Evolutionary conservation across 306 rosid genomes (phyloP), one percentile per base, ranked within the genome.

Genomic region (Quercus bicolor): DNA sequence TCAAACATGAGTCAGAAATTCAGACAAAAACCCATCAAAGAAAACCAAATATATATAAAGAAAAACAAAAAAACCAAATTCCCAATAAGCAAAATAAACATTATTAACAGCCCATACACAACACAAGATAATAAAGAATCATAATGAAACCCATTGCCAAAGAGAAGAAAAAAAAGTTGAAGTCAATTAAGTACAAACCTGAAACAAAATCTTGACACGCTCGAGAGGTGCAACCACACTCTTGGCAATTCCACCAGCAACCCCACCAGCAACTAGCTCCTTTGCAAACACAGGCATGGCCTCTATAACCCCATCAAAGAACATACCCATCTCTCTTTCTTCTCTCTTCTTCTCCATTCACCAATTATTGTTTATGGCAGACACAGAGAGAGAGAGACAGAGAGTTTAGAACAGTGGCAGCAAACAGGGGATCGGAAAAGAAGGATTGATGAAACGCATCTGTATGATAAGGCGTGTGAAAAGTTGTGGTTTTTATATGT

Each of bases 201-300:
- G 98, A 75, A 92, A 91, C 86, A 94, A 88, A 88, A 94, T 94
- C 75, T 92, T 94, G 86, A 94, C 77, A 9, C 97, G 97, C 80
- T 92, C 97, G 24, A 94, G 93, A 7, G 98, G 98, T 20, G 98
- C 97, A 31, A 94, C 98, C 19, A 79, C 87, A 18, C 91, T 85
- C 84, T 95, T 91, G 14, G 97, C 97, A 55, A 92, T 3, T 1
- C 94, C 96, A 7, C 98, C 98, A 19, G 98, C 92, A 54, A 89
- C 70, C 4, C 97, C 98, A 0, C 97, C 97, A 43, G 98, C 97
- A 4, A 94, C 73, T 37, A 92, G 88, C 82, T 95, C 98, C 90
- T 95, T 92, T 76, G 90, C 88, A 51, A 88, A 89, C 73, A 91
- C 85, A 21, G 98, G 98, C 86, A 86, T 84, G 74, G 75, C 80